Percentiles rank a stretch among this genome's conserved stretches.
phyloP scores from a whole-genome alignment of 371 early-diverging fungal genomes.

The Chytridium lagenaria region DNA sequence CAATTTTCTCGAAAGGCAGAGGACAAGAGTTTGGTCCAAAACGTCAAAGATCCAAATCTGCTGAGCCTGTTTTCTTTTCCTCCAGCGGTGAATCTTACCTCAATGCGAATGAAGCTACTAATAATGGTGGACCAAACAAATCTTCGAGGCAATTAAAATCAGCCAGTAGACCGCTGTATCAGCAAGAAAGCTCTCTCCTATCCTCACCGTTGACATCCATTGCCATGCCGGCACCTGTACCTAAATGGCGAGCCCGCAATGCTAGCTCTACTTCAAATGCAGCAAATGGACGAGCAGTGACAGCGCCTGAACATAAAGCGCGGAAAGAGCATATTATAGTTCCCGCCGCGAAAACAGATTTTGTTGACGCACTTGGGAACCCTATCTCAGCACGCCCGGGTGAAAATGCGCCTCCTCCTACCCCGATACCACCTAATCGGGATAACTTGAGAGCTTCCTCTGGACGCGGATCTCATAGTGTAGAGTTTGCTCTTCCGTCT shows the following conservation, averaged over 20 bases:
- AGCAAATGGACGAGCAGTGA: neutral
- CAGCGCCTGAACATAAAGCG: neutral
- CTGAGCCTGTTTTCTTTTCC: neutral
- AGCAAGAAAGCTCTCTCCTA: neutral
- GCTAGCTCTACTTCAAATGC: neutral
- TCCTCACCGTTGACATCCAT: neutral
- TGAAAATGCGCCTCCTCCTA: conserved; percentile 8
- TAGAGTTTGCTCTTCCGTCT: neutral
- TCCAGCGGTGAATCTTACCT: neutral
- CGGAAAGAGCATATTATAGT: neutral
- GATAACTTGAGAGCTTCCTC: neutral
- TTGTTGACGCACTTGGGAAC: neutral
- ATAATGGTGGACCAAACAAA: neutral
- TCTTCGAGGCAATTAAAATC: neutral
- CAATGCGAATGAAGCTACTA: neutral
- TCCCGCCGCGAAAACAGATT: neutral
- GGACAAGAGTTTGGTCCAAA: neutral
- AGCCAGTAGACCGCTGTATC: conserved; percentile 1
- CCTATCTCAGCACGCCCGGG: neutral
- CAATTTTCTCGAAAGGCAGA: too few species aligned
- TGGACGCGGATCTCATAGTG: neutral
- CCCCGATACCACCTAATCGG: neutral
- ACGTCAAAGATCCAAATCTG: conserved; percentile 5
- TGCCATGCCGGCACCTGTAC: neutral
- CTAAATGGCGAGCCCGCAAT: neutral